Evolutionary conservation across 768 basidiomycete species (phyloP).

Genomic region (Aureoboletus auriporus): DNA sequence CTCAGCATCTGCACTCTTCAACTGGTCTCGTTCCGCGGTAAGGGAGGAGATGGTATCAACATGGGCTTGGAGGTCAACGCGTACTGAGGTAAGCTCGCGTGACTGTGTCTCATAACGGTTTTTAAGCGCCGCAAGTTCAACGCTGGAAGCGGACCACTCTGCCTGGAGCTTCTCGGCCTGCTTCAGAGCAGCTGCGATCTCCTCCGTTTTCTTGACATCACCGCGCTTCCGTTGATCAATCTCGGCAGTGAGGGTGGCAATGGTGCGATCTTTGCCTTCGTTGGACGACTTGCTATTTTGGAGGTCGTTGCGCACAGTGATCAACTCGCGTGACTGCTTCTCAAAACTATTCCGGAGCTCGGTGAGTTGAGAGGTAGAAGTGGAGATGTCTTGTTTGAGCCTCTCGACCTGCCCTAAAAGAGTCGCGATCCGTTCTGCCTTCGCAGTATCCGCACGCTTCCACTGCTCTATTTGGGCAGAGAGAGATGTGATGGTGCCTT

Average conservation of each 20-base stretch:
- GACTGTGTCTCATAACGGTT: no score
- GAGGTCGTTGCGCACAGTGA: background rate
- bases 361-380: background rate
- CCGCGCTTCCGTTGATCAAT: background rate
- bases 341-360: slow-evolving; percentile 1
- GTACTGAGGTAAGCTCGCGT: no score
- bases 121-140: no score
- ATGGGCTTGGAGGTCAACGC: no score
- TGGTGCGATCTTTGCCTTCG: background rate
- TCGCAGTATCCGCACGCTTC: background rate
- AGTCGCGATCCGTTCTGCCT: background rate
- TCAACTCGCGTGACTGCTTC: slow-evolving; percentile 1
- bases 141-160: no score
- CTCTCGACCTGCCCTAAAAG: background rate
- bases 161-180: background rate
- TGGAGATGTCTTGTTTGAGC: background rate
- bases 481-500: background rate
- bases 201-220: background rate
- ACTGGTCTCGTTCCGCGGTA: no score
- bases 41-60: no score
- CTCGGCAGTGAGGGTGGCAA: background rate
- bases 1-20: no score
- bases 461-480: background rate
- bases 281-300: background rate
- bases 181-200: background rate